phyloP scores from a whole-genome alignment of 768 basidiomycete species.

The Clitopilus passeckerianus region DNA sequence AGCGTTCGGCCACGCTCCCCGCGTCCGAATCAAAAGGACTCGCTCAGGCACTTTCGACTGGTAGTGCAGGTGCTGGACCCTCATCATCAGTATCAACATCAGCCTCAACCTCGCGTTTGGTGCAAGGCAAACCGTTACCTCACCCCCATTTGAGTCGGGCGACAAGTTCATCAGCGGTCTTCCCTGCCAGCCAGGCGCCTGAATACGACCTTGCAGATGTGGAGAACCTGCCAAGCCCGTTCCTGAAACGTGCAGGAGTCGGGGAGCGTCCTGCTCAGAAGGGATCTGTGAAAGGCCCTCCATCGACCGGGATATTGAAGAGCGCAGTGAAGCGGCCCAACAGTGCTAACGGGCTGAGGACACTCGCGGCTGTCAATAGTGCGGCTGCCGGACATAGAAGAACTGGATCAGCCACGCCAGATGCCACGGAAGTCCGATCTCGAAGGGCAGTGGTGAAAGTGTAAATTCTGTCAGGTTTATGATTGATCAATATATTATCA shows the following conservation, averaged over 20 bases:
- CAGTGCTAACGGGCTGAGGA: slow-evolving; percentile 30
- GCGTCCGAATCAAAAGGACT: slow-evolving; percentile 33
- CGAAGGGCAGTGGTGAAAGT: background rate
- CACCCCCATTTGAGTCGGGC: slow-evolving; percentile 34
- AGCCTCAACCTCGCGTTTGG: slow-evolving; percentile 2
- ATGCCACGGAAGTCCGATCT: background rate
- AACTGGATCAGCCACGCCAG: background rate
- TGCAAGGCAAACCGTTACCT: slow-evolving; percentile 32
- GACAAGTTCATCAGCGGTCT: slow-evolving; percentile 14
- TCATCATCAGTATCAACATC: slow-evolving; percentile 14
- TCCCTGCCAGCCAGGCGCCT: slow-evolving; percentile 27
- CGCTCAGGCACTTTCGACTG: slow-evolving; percentile 5
- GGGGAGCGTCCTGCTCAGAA: background rate
- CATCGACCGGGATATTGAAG: slow-evolving; percentile 1
- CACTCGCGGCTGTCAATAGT: slow-evolving; percentile 55
- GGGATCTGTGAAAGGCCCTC: background rate
- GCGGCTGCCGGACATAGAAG: slow-evolving; percentile 15
- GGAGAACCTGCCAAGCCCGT: slow-evolving; percentile 83
- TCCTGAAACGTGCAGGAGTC: slow-evolving; percentile 46
- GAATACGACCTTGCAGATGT: slow-evolving; percentile 72
- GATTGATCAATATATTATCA: background rate
- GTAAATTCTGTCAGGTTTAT: background rate
- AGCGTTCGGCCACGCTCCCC: slow-evolving; percentile 25
- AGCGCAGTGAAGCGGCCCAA: background rate
- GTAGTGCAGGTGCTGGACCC: background rate